Evolutionary conservation across 2,329 filamentous ascomycete genomes (phyloP).

Genomic region (Acarospora socialis): DNA sequence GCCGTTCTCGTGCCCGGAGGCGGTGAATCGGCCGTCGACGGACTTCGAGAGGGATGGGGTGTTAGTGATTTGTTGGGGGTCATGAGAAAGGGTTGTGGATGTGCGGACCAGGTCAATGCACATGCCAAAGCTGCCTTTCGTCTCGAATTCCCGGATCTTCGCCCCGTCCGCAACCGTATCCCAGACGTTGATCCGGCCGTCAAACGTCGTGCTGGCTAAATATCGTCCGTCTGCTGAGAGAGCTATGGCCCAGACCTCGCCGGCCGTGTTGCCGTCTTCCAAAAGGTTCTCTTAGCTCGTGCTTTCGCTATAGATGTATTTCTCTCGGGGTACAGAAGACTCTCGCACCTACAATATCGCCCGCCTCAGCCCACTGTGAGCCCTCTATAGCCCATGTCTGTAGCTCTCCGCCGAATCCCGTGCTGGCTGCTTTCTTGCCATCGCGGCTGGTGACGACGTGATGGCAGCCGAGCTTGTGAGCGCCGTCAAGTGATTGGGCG

Average conservation of each 20-base stretch:
- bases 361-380: constrained; percentile 39
- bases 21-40: constrained; percentile 67
- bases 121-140: constrained; percentile 82
- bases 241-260: constrained; percentile 75
- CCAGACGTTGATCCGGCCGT: constrained; percentile 84
- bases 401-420: constrained; percentile 78
- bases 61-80: background rate
- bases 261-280: constrained; percentile 42
- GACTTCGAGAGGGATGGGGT: constrained; percentile 29
- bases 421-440: constrained; percentile 62
- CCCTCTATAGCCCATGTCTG: constrained; percentile 61
- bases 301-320: constrained; percentile 2
- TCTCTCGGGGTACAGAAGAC: too few species aligned
- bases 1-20: constrained; percentile 85
- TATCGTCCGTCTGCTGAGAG: constrained; percentile 72
- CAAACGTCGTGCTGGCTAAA: constrained; percentile 74
- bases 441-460: constrained; percentile 61
- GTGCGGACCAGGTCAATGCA: constrained; percentile 60
- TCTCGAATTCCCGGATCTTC: constrained; percentile 74
- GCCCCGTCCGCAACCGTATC: constrained; percentile 43
- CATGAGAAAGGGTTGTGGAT: constrained; percentile 4
- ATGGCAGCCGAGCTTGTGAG: constrained; percentile 81
- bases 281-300: background rate
- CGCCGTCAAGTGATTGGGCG: constrained; percentile 61
- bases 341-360: constrained; percentile 29